A percentile compares a stretch with the other conserved stretches of the same genome.
Conservation (phyloP, 2,329 filamentous ascomycete genomes). For the Pezicula radicicola region DNA sequence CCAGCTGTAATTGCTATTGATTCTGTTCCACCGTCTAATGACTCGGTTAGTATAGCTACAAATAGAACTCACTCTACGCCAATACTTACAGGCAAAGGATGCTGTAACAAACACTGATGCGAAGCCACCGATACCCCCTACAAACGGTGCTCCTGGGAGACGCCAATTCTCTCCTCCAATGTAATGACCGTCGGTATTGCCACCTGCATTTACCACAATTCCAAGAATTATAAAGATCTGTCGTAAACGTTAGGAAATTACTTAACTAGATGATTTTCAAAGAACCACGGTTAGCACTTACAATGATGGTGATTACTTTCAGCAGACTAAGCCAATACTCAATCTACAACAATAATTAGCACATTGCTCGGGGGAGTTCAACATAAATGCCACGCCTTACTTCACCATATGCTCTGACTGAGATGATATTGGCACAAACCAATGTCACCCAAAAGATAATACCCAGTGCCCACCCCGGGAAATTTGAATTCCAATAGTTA, state of each 20-base stretch:
- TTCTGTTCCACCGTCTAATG: conserved; percentile 53
- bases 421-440: conserved; percentile 48
- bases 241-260: neutral
- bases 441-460: conserved; percentile 58
- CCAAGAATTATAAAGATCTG: conserved; percentile 61
- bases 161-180: conserved; percentile 58
- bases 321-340: too few relatives aligned
- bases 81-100: conserved; percentile 53
- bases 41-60: conserved; percentile 10
- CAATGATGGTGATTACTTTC: too few relatives aligned
- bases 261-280: neutral
- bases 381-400: conserved; percentile 21
- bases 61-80: neutral
- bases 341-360: conserved; percentile 43
- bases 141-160: conserved; percentile 59
- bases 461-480: conserved; percentile 61
- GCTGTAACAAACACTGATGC: conserved; percentile 62
- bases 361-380: conserved; percentile 29
- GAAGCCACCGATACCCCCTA: conserved; percentile 62
- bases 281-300: neutral
- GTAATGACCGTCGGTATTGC: conserved; percentile 48
- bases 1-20: conserved; percentile 65
- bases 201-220: conserved; percentile 58
- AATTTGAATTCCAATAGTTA: conserved; percentile 58
- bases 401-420: conserved; percentile 53